Evolutionary conservation across 73 alveolate genomes (phyloP).

Genomic region (Paraurostyla sp.): DNA sequence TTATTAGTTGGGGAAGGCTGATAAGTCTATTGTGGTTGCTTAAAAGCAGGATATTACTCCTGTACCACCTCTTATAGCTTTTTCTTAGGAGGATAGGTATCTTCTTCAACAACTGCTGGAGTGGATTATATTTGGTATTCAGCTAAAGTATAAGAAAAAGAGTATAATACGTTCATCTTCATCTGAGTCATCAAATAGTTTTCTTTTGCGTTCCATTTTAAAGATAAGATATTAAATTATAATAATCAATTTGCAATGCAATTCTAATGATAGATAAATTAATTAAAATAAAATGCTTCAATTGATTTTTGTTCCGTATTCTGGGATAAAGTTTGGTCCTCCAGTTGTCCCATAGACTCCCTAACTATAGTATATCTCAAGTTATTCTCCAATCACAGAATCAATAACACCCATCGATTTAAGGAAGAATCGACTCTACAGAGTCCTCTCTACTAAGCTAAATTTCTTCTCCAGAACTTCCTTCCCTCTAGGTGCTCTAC

Average conservation of each 20-base stretch:
- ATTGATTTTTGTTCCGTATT: not conserved
- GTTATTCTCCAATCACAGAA: conserved; percentile 59
- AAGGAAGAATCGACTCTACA: conserved; percentile 3
- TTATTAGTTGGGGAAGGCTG: not conserved
- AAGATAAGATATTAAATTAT: not conserved
- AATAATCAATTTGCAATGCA: not conserved
- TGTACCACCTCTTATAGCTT: not conserved
- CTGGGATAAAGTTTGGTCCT: conserved; percentile 52
- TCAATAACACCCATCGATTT: conserved; percentile 47
- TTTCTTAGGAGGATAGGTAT: conserved; percentile 16
- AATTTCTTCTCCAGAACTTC: conserved; percentile 25
- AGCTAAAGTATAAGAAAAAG: not conserved
- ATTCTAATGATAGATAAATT: not conserved
- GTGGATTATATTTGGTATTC: conserved; percentile 27
- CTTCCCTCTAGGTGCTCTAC: conserved; percentile 18
- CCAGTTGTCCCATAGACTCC: conserved; percentile 62
- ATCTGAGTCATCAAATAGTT: conserved; percentile 47
- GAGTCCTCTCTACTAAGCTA: conserved; percentile 13
- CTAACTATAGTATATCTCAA: conserved; percentile 36
- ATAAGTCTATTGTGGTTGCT: not conserved
- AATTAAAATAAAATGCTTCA: not conserved
- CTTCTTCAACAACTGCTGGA: not conserved
- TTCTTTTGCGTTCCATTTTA: conserved; percentile 47
- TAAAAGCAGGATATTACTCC: not conserved
- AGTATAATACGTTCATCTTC: not conserved